Evolutionary conservation across 176 grass and related monocot species (phyloP), one percentile per base, ranked within the genome.

Genomic region (Bothriochloa decipiens): DNA sequence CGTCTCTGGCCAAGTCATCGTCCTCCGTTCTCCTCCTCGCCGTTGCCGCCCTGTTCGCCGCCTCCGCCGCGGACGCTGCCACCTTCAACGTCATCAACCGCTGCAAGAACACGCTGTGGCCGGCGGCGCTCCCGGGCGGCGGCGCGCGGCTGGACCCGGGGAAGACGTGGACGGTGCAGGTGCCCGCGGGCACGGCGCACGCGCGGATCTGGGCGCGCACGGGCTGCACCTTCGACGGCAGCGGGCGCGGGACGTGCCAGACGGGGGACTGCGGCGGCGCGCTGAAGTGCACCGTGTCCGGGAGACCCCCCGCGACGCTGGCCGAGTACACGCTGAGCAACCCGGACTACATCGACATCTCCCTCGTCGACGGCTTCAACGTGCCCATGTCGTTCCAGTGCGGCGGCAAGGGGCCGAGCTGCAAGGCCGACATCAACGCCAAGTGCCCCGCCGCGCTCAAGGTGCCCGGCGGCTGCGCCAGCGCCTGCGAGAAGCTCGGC

Each of bases 191-290:
- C 29, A 92, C 91, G 0, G 36, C 58, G 4, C 39, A 23, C 14
- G 86, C 72, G 28, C 87, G 91, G 25, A 28, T 96, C 9, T 89
- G 94, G 91, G 86, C 77, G 4, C 89, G 84, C 22, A 97, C 94
- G 0, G 89, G 84, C 2, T 97, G 89, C 78, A 65, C 8, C 17
- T 91, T 94, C 47, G 83, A 94, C 74, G 72, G 64, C 26, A 78
- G 36, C 61, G 86, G 89, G 43, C 84, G 74, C 0, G 89, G 92
- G 2, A 3, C 50, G 8, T 91, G 92, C 83, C 7, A 78, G 68
- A 91, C 89, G 2, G 89, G 92, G 7, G 84, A 92, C 73, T 90
- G 92, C 76, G 78, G 73, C 43, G 87, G 89, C 7, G 32, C 32
- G 4, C 87, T 94, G 3, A 22, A 72, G 67, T 94, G 92, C 81